Evolutionary conservation across 2,329 filamentous ascomycete species (phyloP), one percentile per base, ranked within the genome.

Genomic region (Aspergillus flavus): DNA sequence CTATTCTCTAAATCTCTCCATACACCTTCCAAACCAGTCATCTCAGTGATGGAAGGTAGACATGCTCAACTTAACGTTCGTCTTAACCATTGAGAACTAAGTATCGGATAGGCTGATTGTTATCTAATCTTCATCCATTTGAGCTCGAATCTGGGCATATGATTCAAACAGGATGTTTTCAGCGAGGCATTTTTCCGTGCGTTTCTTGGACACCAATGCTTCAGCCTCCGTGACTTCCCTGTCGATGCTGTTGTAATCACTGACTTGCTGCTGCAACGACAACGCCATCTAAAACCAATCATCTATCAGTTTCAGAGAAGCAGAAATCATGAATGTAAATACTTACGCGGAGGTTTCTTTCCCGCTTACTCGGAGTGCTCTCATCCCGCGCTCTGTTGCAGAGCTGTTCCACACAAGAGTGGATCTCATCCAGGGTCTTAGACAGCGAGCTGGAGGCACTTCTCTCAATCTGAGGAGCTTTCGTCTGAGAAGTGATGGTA

Each of bases 311-410:
- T 26, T 26, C 5, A 19, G 45, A 58, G 23, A 5, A 56, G 2
- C 16, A 39, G 11, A 54, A 14, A 46, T n/a, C 4, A 32, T 16
- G 11, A 45, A 46, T 21, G 6, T 11, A 5, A 45, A 16, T 32
- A 55, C 68, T 64, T 66, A 71, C 69, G n/a, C 63, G 61, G 46
- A 71, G 59, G 21, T 64, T 60, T 39, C 58, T 53, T 28, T 69
- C 66, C 43, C 68, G 62, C 53, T 63, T 56, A n/a, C 21, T 52
- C 12, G 63, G 32, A 6, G 53, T 61, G 5, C 45, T 30, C 19
- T 61, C 62, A 41, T 63, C 63, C 14, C 62, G 53, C 34, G 61
- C 63, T 26, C 56, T 66, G 34, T 39, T 59, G 48, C 65, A 68
- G 2, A 70, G 58, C 2, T 19, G 57, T 2, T 66, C 64, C n/a